Percentiles rank a stretch among this genome's conserved stretches.
These are phyloP conservation scores for Pinus albicaulis DNA, from an alignment of 75 land plant species.

Conservation along the genomic window DNA sequence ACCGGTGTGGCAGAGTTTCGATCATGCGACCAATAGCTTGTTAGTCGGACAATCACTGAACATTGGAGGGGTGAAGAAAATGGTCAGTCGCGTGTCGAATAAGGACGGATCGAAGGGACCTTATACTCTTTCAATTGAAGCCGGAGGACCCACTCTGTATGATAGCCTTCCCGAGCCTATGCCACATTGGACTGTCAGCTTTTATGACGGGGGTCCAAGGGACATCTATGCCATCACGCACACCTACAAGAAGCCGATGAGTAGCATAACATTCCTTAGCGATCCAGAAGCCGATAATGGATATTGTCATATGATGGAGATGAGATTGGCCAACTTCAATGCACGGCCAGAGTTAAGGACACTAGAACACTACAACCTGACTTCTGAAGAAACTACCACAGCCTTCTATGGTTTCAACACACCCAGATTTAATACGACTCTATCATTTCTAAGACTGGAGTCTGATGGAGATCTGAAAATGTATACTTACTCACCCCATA, in stretches of 20 bases:
- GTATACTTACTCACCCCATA: slow-evolving; percentile 8
- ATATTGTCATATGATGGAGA: not conserved
- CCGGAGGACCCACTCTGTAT: slow-evolving; percentile 9
- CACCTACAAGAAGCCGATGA: not conserved
- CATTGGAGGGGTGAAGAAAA: not conserved
- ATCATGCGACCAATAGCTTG: slow-evolving; percentile 43
- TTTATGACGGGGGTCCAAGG: too few relatives aligned
- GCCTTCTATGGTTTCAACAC: not conserved
- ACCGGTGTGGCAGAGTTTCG: too few relatives aligned
- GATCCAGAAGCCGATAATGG: too few relatives aligned
- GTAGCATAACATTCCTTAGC: slow-evolving; percentile 5
- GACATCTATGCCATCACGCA: too few relatives aligned
- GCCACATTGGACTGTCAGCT: slow-evolving; percentile 13
- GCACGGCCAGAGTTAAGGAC: not conserved
- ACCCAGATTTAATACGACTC: slow-evolving; percentile 17
- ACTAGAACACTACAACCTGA: not conserved
- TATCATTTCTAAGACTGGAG: slow-evolving; percentile 21
- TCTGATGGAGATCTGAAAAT: too few relatives aligned
- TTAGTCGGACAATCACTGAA: slow-evolving; percentile 33
- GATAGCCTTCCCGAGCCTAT: not conserved
- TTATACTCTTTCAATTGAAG: slow-evolving; percentile 29
- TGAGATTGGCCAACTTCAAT: not conserved
- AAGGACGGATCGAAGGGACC: slow-evolving; percentile 15
- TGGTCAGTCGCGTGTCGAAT: slow-evolving; percentile 26
- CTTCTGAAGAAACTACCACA: not conserved